phyloP scores from a whole-genome alignment of 495 filamentous ascomycete species.

The Ramalina intermedia region DNA sequence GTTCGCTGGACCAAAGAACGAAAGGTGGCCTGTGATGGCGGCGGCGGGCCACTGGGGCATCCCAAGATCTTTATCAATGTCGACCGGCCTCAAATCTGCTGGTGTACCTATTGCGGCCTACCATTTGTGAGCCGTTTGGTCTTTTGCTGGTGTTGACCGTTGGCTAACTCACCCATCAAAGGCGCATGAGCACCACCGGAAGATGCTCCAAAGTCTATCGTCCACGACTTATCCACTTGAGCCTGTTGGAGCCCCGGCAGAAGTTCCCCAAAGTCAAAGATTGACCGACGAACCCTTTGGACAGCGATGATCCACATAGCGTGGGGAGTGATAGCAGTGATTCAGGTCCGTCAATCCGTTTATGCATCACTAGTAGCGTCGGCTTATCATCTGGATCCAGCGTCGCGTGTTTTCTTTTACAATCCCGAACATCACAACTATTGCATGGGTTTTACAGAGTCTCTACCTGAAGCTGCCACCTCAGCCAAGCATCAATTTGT shows the following conservation, averaged over 20 bases:
- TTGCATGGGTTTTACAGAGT: too few species aligned
- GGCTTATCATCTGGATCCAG: too few species aligned
- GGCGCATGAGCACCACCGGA: slow-evolving; percentile 77
- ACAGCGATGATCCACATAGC: slow-evolving; percentile 3
- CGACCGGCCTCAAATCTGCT: slow-evolving; percentile 86
- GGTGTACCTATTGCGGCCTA: slow-evolving; percentile 86
- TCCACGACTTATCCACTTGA: slow-evolving; percentile 63
- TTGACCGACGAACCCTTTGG: slow-evolving; percentile 35
- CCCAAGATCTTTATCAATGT: slow-evolving; percentile 93
- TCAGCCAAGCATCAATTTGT: too few species aligned
- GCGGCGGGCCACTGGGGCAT: slow-evolving; percentile 83
- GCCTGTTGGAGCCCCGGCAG: slow-evolving; percentile 31
- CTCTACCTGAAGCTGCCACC: too few species aligned
- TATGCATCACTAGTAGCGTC: too few species aligned
- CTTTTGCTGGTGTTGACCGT: not conserved
- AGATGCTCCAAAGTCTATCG: slow-evolving; percentile 66
- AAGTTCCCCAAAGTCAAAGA: slow-evolving; percentile 40
- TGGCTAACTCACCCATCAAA: slow-evolving; percentile 19
- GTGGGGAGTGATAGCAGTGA: too few species aligned
- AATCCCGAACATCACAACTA: too few species aligned
- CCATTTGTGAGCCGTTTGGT: slow-evolving; percentile 56
- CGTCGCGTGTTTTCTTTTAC: too few species aligned
- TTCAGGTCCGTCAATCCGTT: too few species aligned
- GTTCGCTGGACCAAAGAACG: slow-evolving; percentile 78
- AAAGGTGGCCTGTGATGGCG: slow-evolving; percentile 79